Evolutionary conservation across 1,139 yeast genomes (phyloP), one percentile per base, ranked within the genome.

Genomic region (Lizanozyma gosingica): DNA sequence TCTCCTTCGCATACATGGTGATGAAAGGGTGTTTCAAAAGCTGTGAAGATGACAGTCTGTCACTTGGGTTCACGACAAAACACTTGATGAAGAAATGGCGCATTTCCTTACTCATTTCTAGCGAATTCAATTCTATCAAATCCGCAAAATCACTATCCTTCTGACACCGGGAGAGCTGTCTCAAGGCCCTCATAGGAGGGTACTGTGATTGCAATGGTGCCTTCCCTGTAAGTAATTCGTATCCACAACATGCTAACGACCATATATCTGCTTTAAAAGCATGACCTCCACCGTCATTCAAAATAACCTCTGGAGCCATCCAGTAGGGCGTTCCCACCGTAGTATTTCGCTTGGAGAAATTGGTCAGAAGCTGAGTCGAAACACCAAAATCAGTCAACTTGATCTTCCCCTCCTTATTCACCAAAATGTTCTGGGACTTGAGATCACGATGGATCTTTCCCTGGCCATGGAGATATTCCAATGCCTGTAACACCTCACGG

Each of bases 241-340:
- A 83, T 1, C 90, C 83, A 33, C 95, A 86, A 46, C 92, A 86
- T 0, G 98, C 99, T 42, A 94, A 63, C 1, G 96, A 87, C 98
- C 98, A 94, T 2, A 92, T 78, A 58, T 94, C 98, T 1, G 98
- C 96, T 49, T 84, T 76, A 55, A 74, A 84, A 47, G 86, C 80
- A 57, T 94, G 94, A 9, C 92, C 95, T 37, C 72, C 73, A 36
- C 62, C 59, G 41, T 83, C 83, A 56, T 87, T 95, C 52, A 80
- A 65, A 36, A 92, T 83, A 2, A 92, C 95, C 54, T 94, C 99
- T 0, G 98, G 98, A 0, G 97, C 94, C 98, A 94, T 94, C 94
- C 97, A 92, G 57, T 90, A 92, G 1, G 99, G 98, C 0, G 98
- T 92, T 0, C 99, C 98, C 6, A 92, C 98, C 53, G 94, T 92